Evolutionary conservation across 2,329 filamentous ascomycete species (phyloP), one percentile per base, ranked within the genome.

Genomic region (Bipolaris sorokiniana): DNA sequence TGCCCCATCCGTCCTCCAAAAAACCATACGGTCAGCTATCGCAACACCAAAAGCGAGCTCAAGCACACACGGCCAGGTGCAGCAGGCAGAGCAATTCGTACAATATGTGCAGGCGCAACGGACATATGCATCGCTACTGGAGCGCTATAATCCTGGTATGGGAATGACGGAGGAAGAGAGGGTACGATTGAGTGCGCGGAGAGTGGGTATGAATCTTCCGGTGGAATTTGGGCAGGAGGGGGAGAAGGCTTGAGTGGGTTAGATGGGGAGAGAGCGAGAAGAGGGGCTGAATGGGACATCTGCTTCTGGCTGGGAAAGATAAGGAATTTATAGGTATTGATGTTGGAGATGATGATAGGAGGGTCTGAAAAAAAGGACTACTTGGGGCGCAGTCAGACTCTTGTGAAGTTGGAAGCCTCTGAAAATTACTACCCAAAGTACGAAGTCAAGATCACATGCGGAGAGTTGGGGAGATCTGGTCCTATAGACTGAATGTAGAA

Each of bases 121-220:
- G 50, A 86, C 86, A 73, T 97, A 98, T 76, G 84, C 86, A 23
- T 88, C 86, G 15, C 80, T 98, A 41, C 76, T 98, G 36, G 93
- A 97, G 78, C 84, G 93, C 67, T 98, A 99, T 79, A 98, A 98
- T 76, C 92, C 92, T 0, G 92, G 93, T 16, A 91, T 96, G 87
- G 86, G 86, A 65, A 91, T 97, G 89, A 87, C 90, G 64, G 89
- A 96, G 78, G 83, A 88, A 73, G 93, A 98, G 80, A 84, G 91
- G 59, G 88, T 97, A 40, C 81, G 91, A 56, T 80, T 97, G 80
- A 90, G 90, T 51, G 95, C 95, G 7, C 82, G 92, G 77, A 86
- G 91, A 73, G 92, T 98, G 38, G 95, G 94, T 16, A 92, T 97
- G 89, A 85, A 97, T 77, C 74, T 98, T 77, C 94, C 94, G 0